Evolutionary conservation across 768 basidiomycete species (phyloP).

Genomic region (Kwoniella heveanensis): DNA sequence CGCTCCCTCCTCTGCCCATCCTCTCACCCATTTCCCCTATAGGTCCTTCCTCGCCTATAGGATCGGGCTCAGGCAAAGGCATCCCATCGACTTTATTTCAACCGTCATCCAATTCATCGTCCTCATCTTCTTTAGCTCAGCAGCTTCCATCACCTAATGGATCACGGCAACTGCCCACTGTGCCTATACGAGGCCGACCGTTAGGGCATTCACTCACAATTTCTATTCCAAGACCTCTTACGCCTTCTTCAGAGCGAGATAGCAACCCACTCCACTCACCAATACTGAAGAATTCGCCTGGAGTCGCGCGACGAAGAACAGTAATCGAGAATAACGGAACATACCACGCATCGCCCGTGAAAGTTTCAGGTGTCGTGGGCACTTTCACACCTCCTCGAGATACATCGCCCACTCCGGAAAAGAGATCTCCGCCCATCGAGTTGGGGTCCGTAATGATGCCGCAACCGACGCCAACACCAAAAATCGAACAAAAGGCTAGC

Average conservation of each 20-base stretch:
- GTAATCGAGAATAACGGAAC: constrained; percentile 25
- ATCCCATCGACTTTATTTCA: constrained; percentile 14
- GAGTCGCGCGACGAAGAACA: constrained; percentile 34
- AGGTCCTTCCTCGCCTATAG: constrained; percentile 7
- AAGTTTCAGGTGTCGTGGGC: constrained; percentile 8
- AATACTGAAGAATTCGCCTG: constrained; percentile 30
- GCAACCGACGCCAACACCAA: constrained; percentile 23
- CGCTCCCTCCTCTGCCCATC: constrained; percentile 33
- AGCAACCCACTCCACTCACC: constrained; percentile 20
- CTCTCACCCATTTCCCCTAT: constrained; percentile 40
- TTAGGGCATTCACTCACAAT: constrained; percentile 37
- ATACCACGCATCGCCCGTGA: constrained; percentile 19
- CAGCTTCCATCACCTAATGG: constrained; percentile 2
- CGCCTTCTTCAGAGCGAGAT: constrained; percentile 14
- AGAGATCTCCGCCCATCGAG: constrained; percentile 18
- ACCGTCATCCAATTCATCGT: constrained; percentile 14
- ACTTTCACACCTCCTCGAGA: constrained; percentile 16
- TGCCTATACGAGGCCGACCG: constrained; percentile 9
- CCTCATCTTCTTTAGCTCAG: constrained; percentile 15
- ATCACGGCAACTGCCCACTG: constrained; percentile 17
- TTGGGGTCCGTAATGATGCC: constrained; percentile 27
- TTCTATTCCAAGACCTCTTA: constrained; percentile 26
- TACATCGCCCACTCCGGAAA: constrained; percentile 3
- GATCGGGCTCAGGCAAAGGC: constrained; percentile 10
- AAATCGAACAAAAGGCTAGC: constrained; percentile 14